Evolutionary conservation across 2,329 filamentous ascomycete genomes (phyloP), one percentile per base, ranked within the genome.

Genomic region (Dothideomycetes sp.): DNA sequence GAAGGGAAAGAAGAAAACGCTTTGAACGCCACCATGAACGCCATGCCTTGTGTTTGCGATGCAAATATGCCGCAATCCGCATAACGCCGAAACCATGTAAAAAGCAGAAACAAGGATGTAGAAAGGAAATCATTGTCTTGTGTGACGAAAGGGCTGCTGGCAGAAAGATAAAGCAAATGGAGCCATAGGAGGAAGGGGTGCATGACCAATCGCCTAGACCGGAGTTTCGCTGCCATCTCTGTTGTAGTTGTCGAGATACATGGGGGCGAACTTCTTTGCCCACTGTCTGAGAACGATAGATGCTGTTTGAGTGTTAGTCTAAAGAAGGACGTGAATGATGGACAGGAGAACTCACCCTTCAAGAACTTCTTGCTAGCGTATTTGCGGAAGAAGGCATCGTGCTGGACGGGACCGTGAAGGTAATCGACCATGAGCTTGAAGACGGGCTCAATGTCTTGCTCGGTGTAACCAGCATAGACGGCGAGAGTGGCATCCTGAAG

Each of bases 331-430:
- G n/a, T 15, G 8, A 27, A 23, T 16, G 18, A 10, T 4, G 3
- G 16, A 4, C 17, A 8, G 18, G 13, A 10, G 13, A 25, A 46
- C 74, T 67, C 78, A 94, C 89, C 88, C 71, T 98, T 98, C 55
- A 96, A 69, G 68, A 96, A 98, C 68, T 94, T 95, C 73, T 96
- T 98, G 76, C 86, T 94, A 43, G 91, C 91, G 62, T 98, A 98
- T 67, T 98, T 98, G 76, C 94, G 94, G 74, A 95, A 96, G 73
- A 98, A 95, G 25, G 91, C 93, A 61, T 96, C 89, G 58, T 98
- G 91, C 30, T 81, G 76, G 40, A 95, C 84, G 18, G 89, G 91
- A 10, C 84, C 80, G 45, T 84, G 83, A 27, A 98, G 80, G 61
- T 98, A 98, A 63, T 98, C 88, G 47, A 98, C 79, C 88, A 98